Percentiles rank a stretch among this genome's conserved stretches.
Evolutionary conservation across 176 grass and related monocot genomes (phyloP).

Genomic region (Carex parvula): DNA sequence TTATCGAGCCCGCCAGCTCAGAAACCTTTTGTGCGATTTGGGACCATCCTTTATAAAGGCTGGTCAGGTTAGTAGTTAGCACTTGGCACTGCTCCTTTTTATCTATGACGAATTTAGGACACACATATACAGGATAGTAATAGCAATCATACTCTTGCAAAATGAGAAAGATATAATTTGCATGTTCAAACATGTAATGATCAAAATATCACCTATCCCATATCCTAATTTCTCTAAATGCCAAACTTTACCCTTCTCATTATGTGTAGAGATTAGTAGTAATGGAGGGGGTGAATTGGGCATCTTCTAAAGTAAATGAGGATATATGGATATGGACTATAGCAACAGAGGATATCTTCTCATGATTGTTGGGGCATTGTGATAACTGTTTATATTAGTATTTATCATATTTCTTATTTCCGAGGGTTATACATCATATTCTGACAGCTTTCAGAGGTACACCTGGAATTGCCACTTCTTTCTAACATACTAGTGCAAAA

Average conservation of each 20-base stretch:
- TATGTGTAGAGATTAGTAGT: not conserved
- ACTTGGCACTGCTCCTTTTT: not conserved
- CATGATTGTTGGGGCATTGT: not conserved
- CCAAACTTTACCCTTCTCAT: not conserved
- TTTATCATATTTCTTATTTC: not conserved
- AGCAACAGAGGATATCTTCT: not conserved
- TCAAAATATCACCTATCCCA: not conserved
- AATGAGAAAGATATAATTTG: not conserved
- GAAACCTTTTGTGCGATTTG: conserved; percentile 89
- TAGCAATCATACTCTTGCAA: not conserved
- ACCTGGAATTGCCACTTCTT: not conserved
- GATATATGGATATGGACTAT: not conserved
- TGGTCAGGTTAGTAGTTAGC: conserved; percentile 61
- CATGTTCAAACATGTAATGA: not conserved
- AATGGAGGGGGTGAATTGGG: not conserved
- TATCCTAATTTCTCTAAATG: not conserved
- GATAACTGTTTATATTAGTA: not conserved
- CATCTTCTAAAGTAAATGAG: not conserved
- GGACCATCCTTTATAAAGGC: conserved; percentile 99
- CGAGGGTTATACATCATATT: not conserved
- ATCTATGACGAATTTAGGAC: not conserved
- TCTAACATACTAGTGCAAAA: not conserved
- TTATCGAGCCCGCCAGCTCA: conserved; percentile 83
- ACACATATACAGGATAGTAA: not conserved
- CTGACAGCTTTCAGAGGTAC: not conserved